These are phyloP conservation scores for Neurospora tetraspora DNA, from an alignment of 495 filamentous ascomycete genomes.

Conservation along the genomic window DNA sequence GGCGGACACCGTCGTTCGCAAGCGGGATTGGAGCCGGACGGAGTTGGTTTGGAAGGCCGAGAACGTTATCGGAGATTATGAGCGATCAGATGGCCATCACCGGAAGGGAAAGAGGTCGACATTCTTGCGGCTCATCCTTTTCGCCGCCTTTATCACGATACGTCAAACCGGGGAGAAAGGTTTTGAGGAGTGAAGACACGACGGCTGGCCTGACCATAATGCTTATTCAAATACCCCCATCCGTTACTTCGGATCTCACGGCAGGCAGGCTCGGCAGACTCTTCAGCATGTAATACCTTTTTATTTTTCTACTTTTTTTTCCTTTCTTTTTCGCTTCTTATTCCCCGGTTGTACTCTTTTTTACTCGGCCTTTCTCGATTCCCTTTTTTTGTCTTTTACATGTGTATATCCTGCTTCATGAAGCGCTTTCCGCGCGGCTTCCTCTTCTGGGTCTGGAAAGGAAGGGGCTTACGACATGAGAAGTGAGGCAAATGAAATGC, in stretches of 20 bases:
- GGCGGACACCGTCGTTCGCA: background rate
- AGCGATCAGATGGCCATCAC: background rate
- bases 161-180: background rate
- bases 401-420: conserved; percentile 10
- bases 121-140: background rate
- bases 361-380: conserved; percentile 10
- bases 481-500: conserved; percentile 20
- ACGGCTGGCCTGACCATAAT: conserved; percentile 34
- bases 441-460: background rate
- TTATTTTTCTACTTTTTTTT: conserved; percentile 28
- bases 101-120: background rate
- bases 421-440: conserved; percentile 1
- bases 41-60: background rate
- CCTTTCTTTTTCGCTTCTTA: conserved; percentile 15
- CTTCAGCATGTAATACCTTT: conserved; percentile 42
- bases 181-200: conserved; percentile 10
- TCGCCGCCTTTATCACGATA: background rate
- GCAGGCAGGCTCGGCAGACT: conserved; percentile 19
- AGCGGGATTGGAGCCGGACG: background rate
- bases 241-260: conserved; percentile 21
- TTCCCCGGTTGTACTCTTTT: conserved; percentile 14
- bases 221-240: conserved; percentile 32
- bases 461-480: conserved; percentile 23
- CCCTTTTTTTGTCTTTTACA: conserved; percentile 12
- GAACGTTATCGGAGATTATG: background rate